Evolutionary conservation across 208 protist species (phyloP), one percentile per base, ranked within the genome.

Genomic region (Vickermania ingenoplastis): DNA sequence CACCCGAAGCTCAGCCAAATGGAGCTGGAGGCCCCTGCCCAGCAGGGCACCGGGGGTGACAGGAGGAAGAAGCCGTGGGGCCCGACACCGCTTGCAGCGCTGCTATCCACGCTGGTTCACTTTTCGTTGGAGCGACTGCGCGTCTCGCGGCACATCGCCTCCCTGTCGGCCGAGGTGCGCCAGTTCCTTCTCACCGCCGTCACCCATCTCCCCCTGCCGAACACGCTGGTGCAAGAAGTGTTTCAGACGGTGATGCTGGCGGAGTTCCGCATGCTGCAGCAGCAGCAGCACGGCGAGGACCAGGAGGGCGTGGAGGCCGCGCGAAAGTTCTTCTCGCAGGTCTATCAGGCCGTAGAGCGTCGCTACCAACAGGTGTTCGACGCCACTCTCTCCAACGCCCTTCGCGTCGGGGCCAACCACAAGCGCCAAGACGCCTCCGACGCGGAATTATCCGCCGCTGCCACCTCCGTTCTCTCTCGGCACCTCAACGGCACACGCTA

Each of bases 401-500:
- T 94, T 17, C 59, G 69, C 58, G 41, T 14, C 11, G 26, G 24
- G n/a, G 0, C 21, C 59, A 30, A 27, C 41, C 2, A 27, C n/a
- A 59, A 25, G 4, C 3, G 57, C 14, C 36, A n/a, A n/a, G 21
- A 11, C 7, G 21, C 53, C 28, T 14, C 25, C n/a, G 41, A 5
- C 0, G 60, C 77, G 54, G 51, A 62, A 5, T 56, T 55, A 21
- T 73, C 74, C 36, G 59, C 67, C 17, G 59, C 72, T 0, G 78
- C 75, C 11, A 55, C 62, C 41, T 65, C 63, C 26, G 89, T 89
- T 64, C 73, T 92, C 1, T 58, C 81, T 5, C 79, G 71, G n/a
- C 79, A 91, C 69, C 75, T 90, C 58, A 62, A 69, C 45, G 87
- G 83, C 51, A 83, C 83, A 14, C 80, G 81, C 3, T 94, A 89